Base-by-base conservation (phyloP, 1,284 basidiomycete genomes). In the Xerocomus amazonicus region DNA sequence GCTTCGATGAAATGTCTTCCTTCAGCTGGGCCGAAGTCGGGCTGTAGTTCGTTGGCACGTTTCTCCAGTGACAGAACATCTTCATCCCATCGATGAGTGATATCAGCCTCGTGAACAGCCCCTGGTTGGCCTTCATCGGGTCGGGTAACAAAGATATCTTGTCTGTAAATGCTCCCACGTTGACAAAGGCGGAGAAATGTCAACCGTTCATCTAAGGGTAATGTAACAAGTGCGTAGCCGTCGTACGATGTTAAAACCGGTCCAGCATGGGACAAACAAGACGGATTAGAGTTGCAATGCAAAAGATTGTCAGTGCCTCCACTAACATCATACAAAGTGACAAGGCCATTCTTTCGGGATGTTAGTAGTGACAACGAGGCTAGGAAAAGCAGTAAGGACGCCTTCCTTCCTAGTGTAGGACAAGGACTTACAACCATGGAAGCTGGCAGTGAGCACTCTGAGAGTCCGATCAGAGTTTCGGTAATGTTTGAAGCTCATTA, bases 281-380 rank as follows among this genome's bases (percentile, higher is more conserved):
- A 78, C 3, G 84, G 80, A 3, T 66, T 51, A 12, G 68, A 61
- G 47, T 76, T 64, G 46, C 75, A 60, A 36, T 75, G 73, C 16
- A 80, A 50, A n/a, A 78, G 68, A 19, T 60, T 59, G 34, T 71
- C 71, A 17, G 65, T 51, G 3, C 69, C 63, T 26, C 67, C 69
- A 33, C 73, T 73, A 28, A 84, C 75, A 58, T 86, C 81, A 51
- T 87, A 88, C 4, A 85, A 61, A 2, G 83, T 80, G 14, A 83
- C 65, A 37, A 87, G 59, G 10, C 70, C 69, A 53, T 82, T 87
- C 43, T 68, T 73, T 5, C 74, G 73, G 5, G 86, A 87, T 1
- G 74, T 76, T 31, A 89, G 61, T 28, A 84, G 62, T 1, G 81
- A 81, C 3, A 78, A 45, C 2, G 73, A 72, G 52, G 55, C 72